phyloP scores from a whole-genome alignment of 2,329 filamentous ascomycete genomes.

The Hortaea werneckii region DNA sequence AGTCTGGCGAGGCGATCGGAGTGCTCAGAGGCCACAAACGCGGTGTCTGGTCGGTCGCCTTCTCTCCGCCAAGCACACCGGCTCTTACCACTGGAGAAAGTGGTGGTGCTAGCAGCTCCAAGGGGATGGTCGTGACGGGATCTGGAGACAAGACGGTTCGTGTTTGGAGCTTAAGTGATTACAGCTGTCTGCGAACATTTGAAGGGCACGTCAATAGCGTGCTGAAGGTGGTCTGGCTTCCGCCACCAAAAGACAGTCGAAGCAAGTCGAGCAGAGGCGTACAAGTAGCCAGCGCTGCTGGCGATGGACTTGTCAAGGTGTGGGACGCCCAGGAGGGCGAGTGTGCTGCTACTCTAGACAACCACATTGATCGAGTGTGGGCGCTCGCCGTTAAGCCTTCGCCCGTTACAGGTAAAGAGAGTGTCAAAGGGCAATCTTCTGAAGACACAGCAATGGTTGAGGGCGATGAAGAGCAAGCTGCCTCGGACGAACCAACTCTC shows the following conservation, averaged over 20 bases:
- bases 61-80: slow-evolving; percentile 70
- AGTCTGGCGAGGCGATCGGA: slow-evolving; percentile 82
- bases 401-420: slow-evolving; percentile 4
- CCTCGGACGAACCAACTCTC: slow-evolving; percentile 33
- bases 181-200: slow-evolving; percentile 84
- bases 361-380: slow-evolving; percentile 95
- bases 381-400: slow-evolving; percentile 64
- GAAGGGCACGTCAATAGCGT: slow-evolving; percentile 96
- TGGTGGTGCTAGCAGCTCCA: slow-evolving; percentile 51
- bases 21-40: slow-evolving; percentile 86
- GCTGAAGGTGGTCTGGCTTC: slow-evolving; percentile 84
- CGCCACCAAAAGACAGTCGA: slow-evolving; percentile 32
- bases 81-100: slow-evolving; percentile 60
- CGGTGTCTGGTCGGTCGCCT: slow-evolving; percentile 92
- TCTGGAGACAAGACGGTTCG: slow-evolving; percentile 95
- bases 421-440: slow-evolving; percentile 10
- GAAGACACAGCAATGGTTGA: slow-evolving; percentile 15
- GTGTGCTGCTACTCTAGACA: slow-evolving; percentile 80
- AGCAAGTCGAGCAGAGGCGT: slow-evolving; percentile 46
- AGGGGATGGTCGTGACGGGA: slow-evolving; percentile 77
- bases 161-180: slow-evolving; percentile 87
- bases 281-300: slow-evolving; percentile 75
- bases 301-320: slow-evolving; percentile 90
- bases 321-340: slow-evolving; percentile 87
- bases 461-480: slow-evolving; percentile 8